Evolutionary conservation across 176 grass and related monocot species (phyloP).

Genomic region (Hsuehochloa calcarea): DNA sequence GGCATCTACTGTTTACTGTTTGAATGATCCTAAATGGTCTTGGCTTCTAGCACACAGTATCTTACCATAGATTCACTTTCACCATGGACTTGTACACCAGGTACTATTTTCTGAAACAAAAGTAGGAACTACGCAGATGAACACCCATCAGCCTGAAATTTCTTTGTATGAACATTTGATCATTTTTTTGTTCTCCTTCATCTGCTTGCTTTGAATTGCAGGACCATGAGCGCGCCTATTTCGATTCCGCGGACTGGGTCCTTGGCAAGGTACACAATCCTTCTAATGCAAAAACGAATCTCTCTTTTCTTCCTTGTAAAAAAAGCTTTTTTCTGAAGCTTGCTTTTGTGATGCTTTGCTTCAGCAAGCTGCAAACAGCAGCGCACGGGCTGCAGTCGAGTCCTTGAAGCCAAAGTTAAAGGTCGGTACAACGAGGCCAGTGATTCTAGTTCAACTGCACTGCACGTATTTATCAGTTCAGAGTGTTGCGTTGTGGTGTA

Average conservation of each 20-base stretch:
- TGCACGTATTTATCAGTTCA: slow-evolving; percentile 23
- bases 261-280: slow-evolving; percentile 76
- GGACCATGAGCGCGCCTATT: slow-evolving; percentile 86
- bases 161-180: background rate
- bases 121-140: background rate
- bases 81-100: no score
- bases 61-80: no score
- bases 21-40: background rate
- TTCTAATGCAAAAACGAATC: background rate
- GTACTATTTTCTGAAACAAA: background rate
- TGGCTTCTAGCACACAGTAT: background rate
- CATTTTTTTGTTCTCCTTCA: background rate
- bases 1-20: background rate
- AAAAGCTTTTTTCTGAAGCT: background rate
- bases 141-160: background rate
- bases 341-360: slow-evolving; percentile 30
- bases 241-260: slow-evolving; percentile 93
- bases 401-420: slow-evolving; percentile 97
- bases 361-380: slow-evolving; percentile 76
- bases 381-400: slow-evolving; percentile 51
- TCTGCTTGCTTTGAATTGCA: slow-evolving; percentile 31
- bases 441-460: background rate
- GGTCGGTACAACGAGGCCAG: slow-evolving; percentile 30
- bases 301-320: background rate
- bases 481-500: background rate